Base-by-base conservation (phyloP, 805 yeast genomes). In the Metschnikowia noctiluminum region DNA sequence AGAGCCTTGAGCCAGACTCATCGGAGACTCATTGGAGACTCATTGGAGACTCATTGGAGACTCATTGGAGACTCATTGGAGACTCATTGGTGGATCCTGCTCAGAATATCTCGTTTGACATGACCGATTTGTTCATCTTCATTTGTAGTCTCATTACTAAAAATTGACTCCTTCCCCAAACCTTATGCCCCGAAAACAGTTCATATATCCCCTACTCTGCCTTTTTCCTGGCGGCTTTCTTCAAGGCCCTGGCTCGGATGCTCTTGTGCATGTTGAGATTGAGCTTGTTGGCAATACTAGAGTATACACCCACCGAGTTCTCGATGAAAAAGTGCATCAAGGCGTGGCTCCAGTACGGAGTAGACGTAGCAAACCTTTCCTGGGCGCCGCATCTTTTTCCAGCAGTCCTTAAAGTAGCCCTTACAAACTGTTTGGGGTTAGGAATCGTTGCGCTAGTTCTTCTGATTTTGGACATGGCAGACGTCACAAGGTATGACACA, bases 291-390 rank as follows among this genome's bases (percentile, higher is more conserved):
- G 87, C 96, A 16, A 85, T 34, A 55, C 74, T 76, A 48, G 92
- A 82, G 70, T 77, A 89, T 38, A 87, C 89, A 28, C 99, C 98
- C 42, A 90, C 84, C 10, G 89, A 79, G 61, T 80, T 79, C 43
- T 82, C 91, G 53, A 91, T 81, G 46, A 74, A 73, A 78, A 87
- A 91, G 65, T 91, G 96, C 84, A 91, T 82, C 45, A 92, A 64
- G 2, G 97, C 98, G 70, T 94, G 99, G 2, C 89, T 69, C 89
- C 96, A 90, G 77, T 76, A 94, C 32, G 99, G 99, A 1, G 98
- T 92, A 48, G 76, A 70, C 2, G 97, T 89, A 32, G 83, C 95
- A 59, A 65, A 89, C 60, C 96, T 81, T 54, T 88, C 96, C 68
- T 89, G 96, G 15, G 98, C 95, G 48, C 99, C 99, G 42, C 84